Base-by-base conservation (phyloP, 2,329 filamentous ascomycete species). In the Dichotomopilus funicola region DNA sequence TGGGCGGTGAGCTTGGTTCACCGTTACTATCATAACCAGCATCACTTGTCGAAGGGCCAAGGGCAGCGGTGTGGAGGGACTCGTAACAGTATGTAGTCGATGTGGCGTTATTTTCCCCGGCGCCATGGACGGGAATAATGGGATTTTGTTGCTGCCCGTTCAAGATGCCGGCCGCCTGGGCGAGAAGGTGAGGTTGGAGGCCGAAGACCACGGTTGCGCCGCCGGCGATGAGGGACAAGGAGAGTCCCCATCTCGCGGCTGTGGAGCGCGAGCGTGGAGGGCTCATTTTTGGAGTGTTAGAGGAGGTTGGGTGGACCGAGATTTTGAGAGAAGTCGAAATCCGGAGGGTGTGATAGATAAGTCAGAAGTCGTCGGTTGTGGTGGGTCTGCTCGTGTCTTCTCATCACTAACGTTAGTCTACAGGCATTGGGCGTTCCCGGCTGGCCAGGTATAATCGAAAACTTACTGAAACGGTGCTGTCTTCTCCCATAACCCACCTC, bases 51-150 rank as follows among this genome's bases (percentile, higher is more conserved):
- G 19, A 27, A 6, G 31, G 5, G 43, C 4, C n/a, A 42, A 40
- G n/a, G 36, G 73, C 67, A 19, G 72, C 68, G 0, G 74, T 74
- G 41, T 68, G 64, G 33, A 77, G 56, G 43, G 66, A 62, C 3
- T 66, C 66, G 60, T 77, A 77, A 68, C 74, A 77, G 61, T 71
- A 67, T 2, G 67, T 72, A 27, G 19, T 27, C 19, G 19, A 27
- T 27, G 19, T 27, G 19, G 19, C 19, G 19, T 27, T 27, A 27
- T 27, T 27, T 27, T 27, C 19, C 19, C 19, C 19, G 19, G 19
- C 19, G 19, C 19, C 19, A 27, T 27, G 19, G 19, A 27, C 19
- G 19, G 19, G 19, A 27, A 27, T 27, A 27, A 27, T 27, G 19
- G 19, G 19, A 27, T 27, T 27, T 13, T 12, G 37, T 40, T 40